Evolutionary conservation across 768 basidiomycete genomes (phyloP).

Genomic region (Paxillus rubicundulus): DNA sequence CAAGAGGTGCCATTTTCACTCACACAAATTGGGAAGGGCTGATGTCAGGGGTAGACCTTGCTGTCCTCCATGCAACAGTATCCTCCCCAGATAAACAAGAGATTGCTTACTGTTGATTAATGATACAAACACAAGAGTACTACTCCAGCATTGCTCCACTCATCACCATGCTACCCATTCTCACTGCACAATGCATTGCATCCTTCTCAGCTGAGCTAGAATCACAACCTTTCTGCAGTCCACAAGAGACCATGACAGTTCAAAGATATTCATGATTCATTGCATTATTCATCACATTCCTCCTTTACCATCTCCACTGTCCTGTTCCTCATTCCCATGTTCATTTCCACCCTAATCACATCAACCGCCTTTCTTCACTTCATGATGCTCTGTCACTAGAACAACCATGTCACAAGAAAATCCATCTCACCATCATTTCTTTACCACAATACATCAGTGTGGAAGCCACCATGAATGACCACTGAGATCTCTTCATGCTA

Average conservation of each 20-base stretch:
- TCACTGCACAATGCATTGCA: not conserved
- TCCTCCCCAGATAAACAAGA: not conserved
- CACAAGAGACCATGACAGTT: not conserved
- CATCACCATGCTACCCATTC: not conserved
- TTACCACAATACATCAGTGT: not conserved
- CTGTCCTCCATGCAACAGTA: not conserved
- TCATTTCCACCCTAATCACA: not conserved
- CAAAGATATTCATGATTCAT: not conserved
- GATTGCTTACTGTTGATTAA: not conserved
- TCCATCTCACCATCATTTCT: not conserved
- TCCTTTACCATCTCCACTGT: not conserved
- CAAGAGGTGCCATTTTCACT: conserved; percentile 3
- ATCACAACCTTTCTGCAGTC: not conserved
- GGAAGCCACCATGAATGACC: not conserved
- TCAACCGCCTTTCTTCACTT: not conserved
- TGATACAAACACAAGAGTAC: not conserved
- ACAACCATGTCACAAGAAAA: not conserved
- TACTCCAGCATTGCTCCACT: not conserved
- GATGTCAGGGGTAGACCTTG: not conserved
- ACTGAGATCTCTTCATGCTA: not conserved
- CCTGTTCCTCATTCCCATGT: not conserved
- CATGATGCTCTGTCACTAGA: not conserved
- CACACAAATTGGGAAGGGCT: conserved; percentile 1
- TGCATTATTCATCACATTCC: not conserved
- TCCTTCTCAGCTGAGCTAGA: not conserved